phyloP scores from a whole-genome alignment of 495 filamentous ascomycete genomes.

The Penicillium taxi region DNA sequence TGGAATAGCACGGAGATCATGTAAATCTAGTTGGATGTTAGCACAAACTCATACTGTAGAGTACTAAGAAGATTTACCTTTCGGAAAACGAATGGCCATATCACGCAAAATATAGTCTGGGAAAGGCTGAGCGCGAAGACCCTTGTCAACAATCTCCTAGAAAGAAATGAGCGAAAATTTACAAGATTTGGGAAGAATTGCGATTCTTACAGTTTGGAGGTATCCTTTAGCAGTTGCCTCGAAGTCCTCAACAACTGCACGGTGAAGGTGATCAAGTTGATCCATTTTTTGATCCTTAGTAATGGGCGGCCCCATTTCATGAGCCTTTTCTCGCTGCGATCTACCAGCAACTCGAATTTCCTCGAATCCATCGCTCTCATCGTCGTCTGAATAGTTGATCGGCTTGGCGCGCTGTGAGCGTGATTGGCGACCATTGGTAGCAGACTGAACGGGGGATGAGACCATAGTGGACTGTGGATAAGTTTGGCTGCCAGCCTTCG shows the following conservation, averaged over 20 bases:
- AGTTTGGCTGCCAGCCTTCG: constrained; percentile 10
- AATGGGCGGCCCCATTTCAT: constrained; percentile 59
- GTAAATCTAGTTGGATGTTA: constrained; percentile 18
- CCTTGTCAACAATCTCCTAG: constrained; percentile 53
- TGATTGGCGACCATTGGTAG: constrained; percentile 37
- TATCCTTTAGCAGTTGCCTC: constrained; percentile 53
- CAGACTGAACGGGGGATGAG: constrained; percentile 68
- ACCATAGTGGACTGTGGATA: constrained; percentile 70
- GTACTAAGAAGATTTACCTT: constrained; percentile 27
- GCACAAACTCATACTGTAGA: no score
- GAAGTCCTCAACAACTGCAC: constrained; percentile 59
- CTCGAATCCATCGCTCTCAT: constrained; percentile 58
- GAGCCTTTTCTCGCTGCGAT: constrained; percentile 27
- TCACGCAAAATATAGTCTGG: constrained; percentile 69
- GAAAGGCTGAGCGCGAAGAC: constrained; percentile 60
- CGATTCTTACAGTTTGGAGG: constrained; percentile 46
- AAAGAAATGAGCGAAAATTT: not conserved
- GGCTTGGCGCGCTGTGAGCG: constrained; percentile 16
- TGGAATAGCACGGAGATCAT: constrained; percentile 58
- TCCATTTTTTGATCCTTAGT: constrained; percentile 57
- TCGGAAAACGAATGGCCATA: constrained; percentile 75
- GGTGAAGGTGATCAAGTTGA: constrained; percentile 51
- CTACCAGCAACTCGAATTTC: constrained; percentile 40
- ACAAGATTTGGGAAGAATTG: no score
- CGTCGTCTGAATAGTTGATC: constrained; percentile 36